Evolutionary conservation across 192 early-diverging fungal species (phyloP).

Genomic region (Powellomyces hirtus): DNA sequence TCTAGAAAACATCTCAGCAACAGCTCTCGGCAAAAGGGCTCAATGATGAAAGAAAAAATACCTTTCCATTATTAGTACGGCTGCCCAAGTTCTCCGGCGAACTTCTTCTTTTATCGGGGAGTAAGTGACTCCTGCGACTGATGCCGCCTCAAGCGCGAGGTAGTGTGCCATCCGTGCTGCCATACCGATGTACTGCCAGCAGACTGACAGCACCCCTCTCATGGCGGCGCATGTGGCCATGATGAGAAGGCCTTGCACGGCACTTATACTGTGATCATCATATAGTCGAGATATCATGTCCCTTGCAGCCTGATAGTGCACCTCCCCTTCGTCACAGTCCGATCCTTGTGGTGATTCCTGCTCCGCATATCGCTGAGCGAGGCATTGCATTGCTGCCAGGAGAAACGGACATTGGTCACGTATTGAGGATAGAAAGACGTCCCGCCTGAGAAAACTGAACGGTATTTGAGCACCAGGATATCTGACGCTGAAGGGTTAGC

Average conservation of each 20-base stretch:
- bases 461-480: conserved; percentile 10
- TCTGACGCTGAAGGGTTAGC: neutral
- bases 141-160: conserved; percentile 4
- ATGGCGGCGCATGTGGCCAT: conserved; percentile 7
- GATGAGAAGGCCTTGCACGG: conserved; percentile 16
- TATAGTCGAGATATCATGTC: conserved; percentile 3
- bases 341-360: neutral
- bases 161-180: conserved; percentile 18
- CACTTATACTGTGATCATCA: neutral
- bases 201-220: conserved; percentile 1
- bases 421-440: conserved; percentile 2
- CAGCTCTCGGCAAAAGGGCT: neutral
- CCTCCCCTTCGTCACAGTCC: conserved; percentile 1
- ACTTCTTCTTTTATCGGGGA: conserved; percentile 6
- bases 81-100: conserved; percentile 11
- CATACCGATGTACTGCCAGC: conserved; percentile 23
- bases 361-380: conserved; percentile 1
- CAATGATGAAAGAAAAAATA: neutral
- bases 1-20: neutral
- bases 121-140: neutral
- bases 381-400: conserved; percentile 17
- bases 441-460: conserved; percentile 4
- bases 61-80: conserved; percentile 11
- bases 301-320: conserved; percentile 1
- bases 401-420: conserved; percentile 9